Evolutionary conservation across 352 stramenopile genomes (phyloP).

Genomic region (Hyphochytrium catenoides): DNA sequence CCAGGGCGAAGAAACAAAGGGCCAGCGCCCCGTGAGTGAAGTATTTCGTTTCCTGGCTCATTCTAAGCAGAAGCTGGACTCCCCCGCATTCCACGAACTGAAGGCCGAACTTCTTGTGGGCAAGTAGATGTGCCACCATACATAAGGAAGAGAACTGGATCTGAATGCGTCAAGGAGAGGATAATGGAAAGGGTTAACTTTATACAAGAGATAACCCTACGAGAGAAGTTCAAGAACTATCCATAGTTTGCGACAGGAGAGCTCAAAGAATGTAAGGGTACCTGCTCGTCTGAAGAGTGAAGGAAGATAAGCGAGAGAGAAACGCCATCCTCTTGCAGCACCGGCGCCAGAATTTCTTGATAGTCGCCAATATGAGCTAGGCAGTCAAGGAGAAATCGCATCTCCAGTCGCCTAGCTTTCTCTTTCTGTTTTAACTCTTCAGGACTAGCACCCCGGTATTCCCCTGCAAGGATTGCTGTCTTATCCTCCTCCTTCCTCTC

Average conservation of each 20-base stretch:
- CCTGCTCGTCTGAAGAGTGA: conserved; percentile 47
- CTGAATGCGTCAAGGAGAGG: no score
- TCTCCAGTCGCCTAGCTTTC: no score
- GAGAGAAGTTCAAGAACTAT: no score
- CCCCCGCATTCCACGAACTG: conserved; percentile 40
- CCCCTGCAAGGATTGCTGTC: no score
- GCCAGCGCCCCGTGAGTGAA: conserved; percentile 35
- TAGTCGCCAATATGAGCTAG: conserved; percentile 57
- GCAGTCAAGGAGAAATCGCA: conserved; percentile 52
- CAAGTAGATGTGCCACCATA: conserved; percentile 55
- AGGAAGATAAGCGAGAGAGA: conserved; percentile 52
- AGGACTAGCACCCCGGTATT: no score
- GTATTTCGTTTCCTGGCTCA: not conserved
- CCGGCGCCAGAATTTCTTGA: conserved; percentile 45
- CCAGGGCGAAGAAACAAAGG: conserved; percentile 56
- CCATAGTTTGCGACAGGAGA: conserved; percentile 51
- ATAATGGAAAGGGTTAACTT: no score
- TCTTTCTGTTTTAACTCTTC: no score
- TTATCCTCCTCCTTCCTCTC: no score
- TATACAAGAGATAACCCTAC: no score
- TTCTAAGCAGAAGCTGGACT: conserved; percentile 21
- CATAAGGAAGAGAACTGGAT: no score
- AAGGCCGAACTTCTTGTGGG: conserved; percentile 56
- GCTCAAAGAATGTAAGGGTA: conserved; percentile 45
- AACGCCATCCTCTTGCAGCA: conserved; percentile 52